Evolutionary conservation across 306 rosid species (phyloP), one percentile per base, ranked within the genome.

Genomic region (Malus fusca): DNA sequence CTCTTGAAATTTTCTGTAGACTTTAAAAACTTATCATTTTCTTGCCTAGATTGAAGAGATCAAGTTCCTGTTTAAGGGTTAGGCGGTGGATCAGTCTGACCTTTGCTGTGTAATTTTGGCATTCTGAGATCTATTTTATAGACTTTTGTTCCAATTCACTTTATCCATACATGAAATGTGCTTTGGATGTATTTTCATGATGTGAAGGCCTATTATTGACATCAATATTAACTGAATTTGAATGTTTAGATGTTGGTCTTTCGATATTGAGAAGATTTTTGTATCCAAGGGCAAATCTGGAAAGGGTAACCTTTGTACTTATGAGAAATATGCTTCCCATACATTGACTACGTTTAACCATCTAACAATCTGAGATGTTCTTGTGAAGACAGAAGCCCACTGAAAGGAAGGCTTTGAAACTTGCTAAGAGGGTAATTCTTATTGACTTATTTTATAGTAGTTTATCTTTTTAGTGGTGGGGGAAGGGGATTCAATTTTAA

Each of bases 201-300:
- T 11, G 6, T 62, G 4, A 58, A 15, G 52, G 37, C 46, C 35
- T 37, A 58, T 42, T 74, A 42, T 58, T 42, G 35, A 82, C 51
- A 28, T 55, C 26, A 64, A 51, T 82, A 37, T 74, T 86, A 75
- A 11, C 74, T 70, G 44, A 61, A 78, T 74, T 46, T 88, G 71
- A 46, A 66, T 63, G 53, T 88, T 83, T 87, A 95, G 97, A 89
- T 88, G 92, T 90, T 70, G 99, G 99, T 51, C 97, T 92, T 64
- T 89, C 97, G 42, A 68, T 95, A 81, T 73, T 95, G 77, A 88
- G 96, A 88, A 92, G 99, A 84, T 95, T 95, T 84, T 85, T 95
- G 89, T 51, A 84, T 83, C 93, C 99, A 3, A 88, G 84, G 40
- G 83, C 93, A 72, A 71, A 70, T 30, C 18, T 79, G 69, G 74